Evolutionary conservation across 169 alveolate genomes (phyloP).

Genomic region (Prorocentrum cordatum): DNA sequence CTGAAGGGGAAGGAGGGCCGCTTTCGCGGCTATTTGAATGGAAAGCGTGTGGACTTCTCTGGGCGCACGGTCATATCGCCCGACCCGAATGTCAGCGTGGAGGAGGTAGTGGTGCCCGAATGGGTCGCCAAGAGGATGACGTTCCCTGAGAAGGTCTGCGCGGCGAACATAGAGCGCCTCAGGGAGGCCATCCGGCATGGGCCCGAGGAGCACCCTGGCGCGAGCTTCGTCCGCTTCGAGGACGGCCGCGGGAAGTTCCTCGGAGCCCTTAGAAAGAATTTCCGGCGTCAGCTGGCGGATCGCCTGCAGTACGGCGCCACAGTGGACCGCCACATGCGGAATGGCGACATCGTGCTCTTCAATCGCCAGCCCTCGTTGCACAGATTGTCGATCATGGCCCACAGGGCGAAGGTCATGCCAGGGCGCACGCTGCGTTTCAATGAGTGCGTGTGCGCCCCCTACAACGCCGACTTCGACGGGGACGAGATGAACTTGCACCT

Average conservation of each 20-base stretch:
- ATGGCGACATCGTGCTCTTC: conserved; percentile 96
- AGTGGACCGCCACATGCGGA: conserved; percentile 94
- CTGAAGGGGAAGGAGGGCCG: conserved; percentile 95
- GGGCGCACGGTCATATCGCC: conserved; percentile 99
- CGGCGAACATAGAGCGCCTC: conserved; percentile 80
- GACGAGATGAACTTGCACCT: conserved; percentile 99
- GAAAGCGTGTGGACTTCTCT: conserved; percentile 98
- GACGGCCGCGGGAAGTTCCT: neutral
- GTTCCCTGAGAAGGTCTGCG: conserved; percentile 92
- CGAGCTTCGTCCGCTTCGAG: neutral
- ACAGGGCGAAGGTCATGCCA: conserved; percentile 90
- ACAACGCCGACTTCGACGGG: conserved; percentile 99
- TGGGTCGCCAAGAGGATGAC: conserved; percentile 93
- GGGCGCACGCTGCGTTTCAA: conserved; percentile 94
- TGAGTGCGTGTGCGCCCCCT: conserved; percentile 97
- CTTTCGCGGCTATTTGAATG: conserved; percentile 96
- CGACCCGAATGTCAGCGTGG: conserved; percentile 96
- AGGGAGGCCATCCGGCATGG: conserved; percentile 2
- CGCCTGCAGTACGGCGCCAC: conserved; percentile 89
- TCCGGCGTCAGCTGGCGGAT: neutral
- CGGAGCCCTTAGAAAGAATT: neutral
- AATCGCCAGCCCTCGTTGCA: conserved; percentile 98
- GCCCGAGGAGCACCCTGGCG: conserved; percentile 63
- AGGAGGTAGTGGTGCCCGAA: conserved; percentile 95
- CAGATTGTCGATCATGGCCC: conserved; percentile 96